Evolutionary conservation across 306 rosid genomes (phyloP), one percentile per base, ranked within the genome.

Genomic region (Alnus glutinosa): DNA sequence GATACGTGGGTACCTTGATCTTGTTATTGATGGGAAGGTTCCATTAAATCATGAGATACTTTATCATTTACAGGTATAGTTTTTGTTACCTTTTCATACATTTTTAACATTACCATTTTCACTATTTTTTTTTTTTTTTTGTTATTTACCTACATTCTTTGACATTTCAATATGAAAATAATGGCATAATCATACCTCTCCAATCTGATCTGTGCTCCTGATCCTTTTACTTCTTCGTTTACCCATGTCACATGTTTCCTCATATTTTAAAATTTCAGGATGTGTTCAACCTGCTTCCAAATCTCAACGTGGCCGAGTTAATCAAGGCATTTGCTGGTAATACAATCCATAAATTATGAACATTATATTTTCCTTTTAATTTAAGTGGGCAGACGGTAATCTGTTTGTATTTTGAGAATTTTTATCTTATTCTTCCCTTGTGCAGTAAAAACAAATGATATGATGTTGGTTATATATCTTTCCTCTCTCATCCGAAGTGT

Each of bases 21-120:
- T 90, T 77, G 93, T 92, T 72, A 86, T 94, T 76, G 94, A 90
- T 55, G 91, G 85, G 78, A 89, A 89, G 80, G 90, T 90, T 70
- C 97, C 97, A 4, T 86, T 94, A 79, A 92, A 92, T 80, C 98
- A 94, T 68, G 94, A 94, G 89, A 94, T 94, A 79, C 89, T 92
- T 39, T 94, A 90, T 82, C 97, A 92, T 88, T 86, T 94, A 75
- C 98, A 92, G 94, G 98, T 90, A 57, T 52, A 52, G 7, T 79
- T 77, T 52, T 11, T 68, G 18, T 2, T 71, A 28, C 42, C 55
- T 34, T 51, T 37, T 63, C 47, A 55, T 50, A 42, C 12, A 48
- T 23, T 48, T 7, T 16, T 52, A 12, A 4, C n/a, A 2, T 55
- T 15, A 57, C 39, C 36, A 28, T 57, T 73, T 55, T 55, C n/a